Conservation (phyloP, 257 asterid genomes). For the Forsythia viridissima region DNA sequence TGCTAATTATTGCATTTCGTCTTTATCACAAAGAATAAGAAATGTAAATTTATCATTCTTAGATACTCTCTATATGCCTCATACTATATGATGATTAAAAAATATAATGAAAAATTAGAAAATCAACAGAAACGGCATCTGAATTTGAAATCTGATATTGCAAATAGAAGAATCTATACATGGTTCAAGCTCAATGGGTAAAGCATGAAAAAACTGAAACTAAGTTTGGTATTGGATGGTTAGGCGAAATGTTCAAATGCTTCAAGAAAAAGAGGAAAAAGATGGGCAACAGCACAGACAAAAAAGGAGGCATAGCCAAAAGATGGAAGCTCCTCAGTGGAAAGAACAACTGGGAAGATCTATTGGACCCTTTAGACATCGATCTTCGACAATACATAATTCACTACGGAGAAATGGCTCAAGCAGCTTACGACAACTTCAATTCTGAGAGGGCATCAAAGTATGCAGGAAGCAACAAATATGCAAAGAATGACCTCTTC, state of each 20-base stretch:
- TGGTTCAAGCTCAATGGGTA: background rate
- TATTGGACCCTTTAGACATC: slow-evolving; percentile 64
- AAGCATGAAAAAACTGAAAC: background rate
- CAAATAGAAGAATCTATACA: background rate
- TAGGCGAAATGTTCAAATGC: slow-evolving; percentile 24
- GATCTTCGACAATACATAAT: slow-evolving; percentile 73
- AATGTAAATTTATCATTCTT: slow-evolving; percentile 5
- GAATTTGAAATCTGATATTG: background rate
- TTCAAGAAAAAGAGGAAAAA: slow-evolving; percentile 31
- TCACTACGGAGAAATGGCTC: slow-evolving; percentile 72
- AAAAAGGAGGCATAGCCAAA: slow-evolving; percentile 30
- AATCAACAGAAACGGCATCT: background rate
- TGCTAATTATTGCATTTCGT: background rate
- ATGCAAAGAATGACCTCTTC: slow-evolving; percentile 48
- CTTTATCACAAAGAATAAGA: background rate
- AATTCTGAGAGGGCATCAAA: slow-evolving; percentile 56
- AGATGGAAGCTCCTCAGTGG: slow-evolving; percentile 84
- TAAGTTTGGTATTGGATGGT: background rate
- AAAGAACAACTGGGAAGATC: slow-evolving; percentile 54
- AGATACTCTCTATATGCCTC: background rate
- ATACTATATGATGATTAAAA: background rate
- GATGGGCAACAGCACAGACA: slow-evolving; percentile 11
- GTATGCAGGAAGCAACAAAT: slow-evolving; percentile 69
- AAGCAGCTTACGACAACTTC: slow-evolving; percentile 79
- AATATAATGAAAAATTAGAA: too few species aligned